Base-by-base conservation (phyloP, 176 grass and related monocot species). In the Echinochloa phyllopogon region DNA sequence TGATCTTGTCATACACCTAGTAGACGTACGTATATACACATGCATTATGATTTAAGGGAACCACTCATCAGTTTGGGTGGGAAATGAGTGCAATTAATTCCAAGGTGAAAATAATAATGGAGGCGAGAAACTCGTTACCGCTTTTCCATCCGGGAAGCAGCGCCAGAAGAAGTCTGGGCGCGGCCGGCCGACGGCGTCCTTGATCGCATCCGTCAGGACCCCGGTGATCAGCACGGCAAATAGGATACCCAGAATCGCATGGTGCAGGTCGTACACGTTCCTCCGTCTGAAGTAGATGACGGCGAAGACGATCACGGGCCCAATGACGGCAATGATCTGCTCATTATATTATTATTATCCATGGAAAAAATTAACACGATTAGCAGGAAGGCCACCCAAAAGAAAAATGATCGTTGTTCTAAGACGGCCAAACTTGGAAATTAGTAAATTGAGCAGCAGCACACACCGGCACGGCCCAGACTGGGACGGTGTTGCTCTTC, bases 401-500 rank as follows among this genome's bases (percentile, higher is more conserved):
- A 33, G 29, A 33, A 33, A 33, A 33, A 33, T 29, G 61, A 38
- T 14, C 29, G 29, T 33, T 33, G 29, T 33, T 33, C 29, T 33
- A 33, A 33, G 29, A 33, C 29, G 29, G 29, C 29, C 29, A 33
- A 33, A 33, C 29, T 33, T 33, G 29, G 16, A 64, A 16, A 64
- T 36, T 7, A n/a, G n/a, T n/a, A 1, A 5, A 17, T 49, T 49
- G 3, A 20, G 10, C 6, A 6, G 38, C 47, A 75, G 87, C 24
- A 63, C 59, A 78, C 3, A 93, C 77, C 69, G 45, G 69, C 3
- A 72, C 85, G 45, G 73, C 80, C 91, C 88, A 96, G 80, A 91
- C 9, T 2, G 94, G 91, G 62, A 96, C 91, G 21, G 94, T 96
- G 86, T 96, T 96, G 86, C 16, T 15, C 75, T 93, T 93, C 80